phyloP scores from a whole-genome alignment of 768 basidiomycete species.

The Pseudohyphozyma bogoriensis region DNA sequence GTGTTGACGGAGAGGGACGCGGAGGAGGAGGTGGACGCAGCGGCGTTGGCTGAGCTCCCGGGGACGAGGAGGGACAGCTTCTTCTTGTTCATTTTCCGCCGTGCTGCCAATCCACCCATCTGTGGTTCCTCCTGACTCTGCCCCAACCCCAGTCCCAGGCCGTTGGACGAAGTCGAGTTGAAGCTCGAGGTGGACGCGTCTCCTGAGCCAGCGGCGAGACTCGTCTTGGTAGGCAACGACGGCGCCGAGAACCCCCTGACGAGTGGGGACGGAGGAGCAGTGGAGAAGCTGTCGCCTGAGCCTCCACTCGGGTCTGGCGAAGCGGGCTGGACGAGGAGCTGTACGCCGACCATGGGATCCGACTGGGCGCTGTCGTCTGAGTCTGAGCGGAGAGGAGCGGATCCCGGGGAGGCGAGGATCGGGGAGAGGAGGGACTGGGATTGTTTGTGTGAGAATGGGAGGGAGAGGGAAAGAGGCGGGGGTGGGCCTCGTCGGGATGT shows the following conservation, averaged over 20 bases:
- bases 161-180: not conserved
- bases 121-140: no score
- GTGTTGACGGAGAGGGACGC: no score
- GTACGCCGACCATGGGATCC: no score
- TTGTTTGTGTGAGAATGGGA: not conserved
- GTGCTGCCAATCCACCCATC: slow-evolving; percentile 20
- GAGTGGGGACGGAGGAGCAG: no score
- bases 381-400: not conserved
- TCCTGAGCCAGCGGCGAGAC: no score
- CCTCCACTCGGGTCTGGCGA: no score
- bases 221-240: not conserved
- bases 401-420: not conserved
- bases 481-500: no score
- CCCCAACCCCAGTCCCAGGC: no score
- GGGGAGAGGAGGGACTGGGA: not conserved
- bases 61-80: slow-evolving; percentile 32
- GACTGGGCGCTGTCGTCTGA: no score
- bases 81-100: slow-evolving; percentile 30
- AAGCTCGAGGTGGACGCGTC: not conserved
- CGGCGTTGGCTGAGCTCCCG: no score
- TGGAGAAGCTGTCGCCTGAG: no score
- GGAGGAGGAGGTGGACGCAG: not conserved
- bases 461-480: no score
- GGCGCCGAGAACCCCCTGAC: not conserved
- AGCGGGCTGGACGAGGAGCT: slow-evolving; percentile 10